These are phyloP conservation scores for Isoetes engelmannii DNA, from an alignment of 83 land plant species.

Conservation along the genomic window DNA sequence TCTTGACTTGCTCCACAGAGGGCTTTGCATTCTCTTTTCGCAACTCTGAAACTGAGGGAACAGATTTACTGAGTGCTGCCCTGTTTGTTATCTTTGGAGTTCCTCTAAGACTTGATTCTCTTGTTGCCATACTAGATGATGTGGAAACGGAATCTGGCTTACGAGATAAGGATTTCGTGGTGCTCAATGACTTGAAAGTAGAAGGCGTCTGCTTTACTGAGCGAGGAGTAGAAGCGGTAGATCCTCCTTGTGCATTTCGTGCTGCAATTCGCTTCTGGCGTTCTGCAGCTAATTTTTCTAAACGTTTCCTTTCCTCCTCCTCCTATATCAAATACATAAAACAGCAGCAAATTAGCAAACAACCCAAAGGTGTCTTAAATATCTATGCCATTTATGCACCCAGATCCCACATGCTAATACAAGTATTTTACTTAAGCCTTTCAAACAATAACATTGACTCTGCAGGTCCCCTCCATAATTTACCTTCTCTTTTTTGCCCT, in stretches of 20 bases:
- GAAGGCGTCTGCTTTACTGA: not conserved
- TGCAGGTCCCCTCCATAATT: not conserved
- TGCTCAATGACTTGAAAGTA: not conserved
- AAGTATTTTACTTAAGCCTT: not conserved
- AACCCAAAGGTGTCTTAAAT: no score
- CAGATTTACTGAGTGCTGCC: constrained; percentile 31
- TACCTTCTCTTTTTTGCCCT: constrained; percentile 6
- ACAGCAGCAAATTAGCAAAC: not conserved
- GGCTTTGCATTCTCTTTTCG: constrained; percentile 46
- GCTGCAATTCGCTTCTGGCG: constrained; percentile 3
- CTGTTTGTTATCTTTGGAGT: constrained; percentile 25
- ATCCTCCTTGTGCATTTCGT: constrained; percentile 1
- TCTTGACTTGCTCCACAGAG: not conserved
- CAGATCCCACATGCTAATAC: constrained; percentile 5
- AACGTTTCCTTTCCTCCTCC: constrained; percentile 8
- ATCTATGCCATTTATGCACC: not conserved
- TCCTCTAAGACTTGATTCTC: not conserved
- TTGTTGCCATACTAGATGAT: not conserved
- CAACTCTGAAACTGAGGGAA: constrained; percentile 35
- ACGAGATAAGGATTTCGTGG: not conserved
- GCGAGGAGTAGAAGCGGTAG: constrained; percentile 15
- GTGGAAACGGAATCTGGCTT: not conserved
- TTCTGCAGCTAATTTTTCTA: constrained; percentile 8
- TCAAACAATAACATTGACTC: not conserved
- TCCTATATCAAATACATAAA: constrained; percentile 2